Evolutionary conservation across 306 rosid species (phyloP).

Genomic region (Boehmeria nivea): DNA sequence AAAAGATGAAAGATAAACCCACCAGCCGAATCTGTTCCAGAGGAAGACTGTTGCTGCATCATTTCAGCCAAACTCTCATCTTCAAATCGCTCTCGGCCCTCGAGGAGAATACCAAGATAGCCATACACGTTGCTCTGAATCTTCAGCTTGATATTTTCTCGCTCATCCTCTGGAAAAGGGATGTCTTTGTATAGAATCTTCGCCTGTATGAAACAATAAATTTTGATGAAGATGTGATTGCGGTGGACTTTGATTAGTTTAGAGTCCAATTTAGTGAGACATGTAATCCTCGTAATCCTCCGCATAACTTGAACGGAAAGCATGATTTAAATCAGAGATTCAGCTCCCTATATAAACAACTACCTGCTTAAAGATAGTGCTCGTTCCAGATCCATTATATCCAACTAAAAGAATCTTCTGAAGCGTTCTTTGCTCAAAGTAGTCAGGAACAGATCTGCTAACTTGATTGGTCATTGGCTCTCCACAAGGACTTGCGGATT

Average conservation of each 20-base stretch:
- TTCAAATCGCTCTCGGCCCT: conserved; percentile 97
- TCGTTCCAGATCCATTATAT: conserved; percentile 84
- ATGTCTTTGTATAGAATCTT: conserved; percentile 73
- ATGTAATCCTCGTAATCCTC: too few species aligned
- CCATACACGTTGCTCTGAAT: conserved; percentile 88
- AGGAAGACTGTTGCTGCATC: conserved; percentile 36
- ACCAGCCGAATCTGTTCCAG: conserved; percentile 45
- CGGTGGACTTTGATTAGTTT: too few species aligned
- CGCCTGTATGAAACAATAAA: conserved; percentile 56
- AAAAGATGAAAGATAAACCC: conserved; percentile 14
- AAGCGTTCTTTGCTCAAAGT: conserved; percentile 72
- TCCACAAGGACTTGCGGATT: conserved; percentile 48
- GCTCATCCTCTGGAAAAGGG: conserved; percentile 87
- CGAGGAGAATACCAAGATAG: conserved; percentile 91
- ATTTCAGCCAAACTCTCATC: conserved; percentile 59
- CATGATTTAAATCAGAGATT: conserved; percentile 4
- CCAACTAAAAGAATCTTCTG: conserved; percentile 96
- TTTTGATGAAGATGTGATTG: conserved; percentile 10
- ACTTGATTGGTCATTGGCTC: conserved; percentile 46
- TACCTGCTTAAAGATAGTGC: conserved; percentile 99
- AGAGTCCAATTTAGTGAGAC: too few species aligned
- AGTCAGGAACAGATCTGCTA: conserved; percentile 63
- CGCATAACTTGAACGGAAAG: too few species aligned
- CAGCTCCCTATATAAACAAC: conserved; percentile 23
- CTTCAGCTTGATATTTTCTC: conserved; percentile 67